phyloP scores from a whole-genome alignment of 2,329 filamentous ascomycete species.

The Exophiala viscosa region DNA sequence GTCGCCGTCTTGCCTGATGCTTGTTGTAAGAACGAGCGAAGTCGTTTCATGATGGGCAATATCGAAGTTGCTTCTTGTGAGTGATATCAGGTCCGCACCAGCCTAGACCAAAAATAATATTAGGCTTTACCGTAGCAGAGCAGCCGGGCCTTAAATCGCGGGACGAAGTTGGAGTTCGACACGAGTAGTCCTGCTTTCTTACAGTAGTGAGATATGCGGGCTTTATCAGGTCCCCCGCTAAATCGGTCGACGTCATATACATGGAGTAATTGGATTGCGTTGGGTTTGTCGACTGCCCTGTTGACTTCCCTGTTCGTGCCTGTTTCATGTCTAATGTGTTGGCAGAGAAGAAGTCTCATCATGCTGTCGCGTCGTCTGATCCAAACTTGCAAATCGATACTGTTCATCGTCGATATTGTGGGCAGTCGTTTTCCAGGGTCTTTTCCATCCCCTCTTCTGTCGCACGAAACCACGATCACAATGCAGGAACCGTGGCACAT shows the following conservation, averaged over 20 bases:
- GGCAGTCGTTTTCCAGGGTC: constrained; percentile 1
- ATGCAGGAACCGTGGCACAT: constrained; percentile 13
- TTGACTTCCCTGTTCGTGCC: background rate
- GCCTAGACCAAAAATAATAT: too few species aligned
- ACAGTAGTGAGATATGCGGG: background rate
- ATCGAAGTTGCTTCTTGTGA: background rate
- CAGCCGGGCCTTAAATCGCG: too few species aligned
- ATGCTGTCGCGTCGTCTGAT: constrained; percentile 16
- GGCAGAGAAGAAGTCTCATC: constrained; percentile 7
- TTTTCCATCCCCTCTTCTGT: background rate
- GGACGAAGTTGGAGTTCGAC: background rate
- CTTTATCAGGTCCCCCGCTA: background rate
- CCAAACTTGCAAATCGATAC: constrained; percentile 5
- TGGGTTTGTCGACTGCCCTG: background rate
- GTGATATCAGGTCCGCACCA: background rate
- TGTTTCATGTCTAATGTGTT: constrained; percentile 3
- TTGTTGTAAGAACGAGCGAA: constrained; percentile 5
- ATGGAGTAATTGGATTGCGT: too few species aligned
- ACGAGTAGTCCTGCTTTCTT: background rate
- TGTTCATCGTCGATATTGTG: background rate
- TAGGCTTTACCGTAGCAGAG: too few species aligned
- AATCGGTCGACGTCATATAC: background rate
- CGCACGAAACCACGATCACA: background rate
- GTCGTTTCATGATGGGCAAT: constrained; percentile 10
- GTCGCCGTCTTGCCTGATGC: background rate